Percentiles rank a stretch among this genome's conserved stretches.
These are phyloP conservation scores for Silene latifolia DNA, from an alignment of 148 eudicot species.

Conservation along the genomic window DNA sequence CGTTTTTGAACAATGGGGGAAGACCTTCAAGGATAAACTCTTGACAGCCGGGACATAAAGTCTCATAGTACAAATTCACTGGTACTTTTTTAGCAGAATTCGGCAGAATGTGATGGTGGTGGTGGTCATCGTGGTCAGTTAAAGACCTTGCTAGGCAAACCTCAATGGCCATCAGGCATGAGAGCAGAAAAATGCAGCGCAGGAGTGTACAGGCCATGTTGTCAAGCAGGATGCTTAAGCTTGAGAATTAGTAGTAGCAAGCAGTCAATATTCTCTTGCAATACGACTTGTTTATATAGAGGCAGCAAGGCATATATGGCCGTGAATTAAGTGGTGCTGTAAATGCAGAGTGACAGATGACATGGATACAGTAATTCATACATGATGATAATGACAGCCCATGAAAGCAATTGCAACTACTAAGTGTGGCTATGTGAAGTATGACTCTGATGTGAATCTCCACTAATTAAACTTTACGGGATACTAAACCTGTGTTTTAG, in stretches of 20 bases:
- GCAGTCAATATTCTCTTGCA: background rate
- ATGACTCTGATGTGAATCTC: background rate
- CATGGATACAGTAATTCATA: background rate
- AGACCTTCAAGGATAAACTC: constrained; percentile 44
- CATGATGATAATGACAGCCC: background rate
- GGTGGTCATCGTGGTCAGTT: background rate
- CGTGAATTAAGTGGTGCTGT: background rate
- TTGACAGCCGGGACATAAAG: constrained; percentile 51
- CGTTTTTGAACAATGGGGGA: constrained; percentile 37
- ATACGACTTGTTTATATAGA: background rate
- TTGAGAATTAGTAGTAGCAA: background rate
- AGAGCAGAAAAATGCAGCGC: constrained; percentile 16
- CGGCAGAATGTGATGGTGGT: background rate
- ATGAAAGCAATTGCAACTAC: background rate
- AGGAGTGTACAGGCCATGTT: constrained; percentile 11
- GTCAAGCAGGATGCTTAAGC: background rate
- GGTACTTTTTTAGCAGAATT: constrained; percentile 36
- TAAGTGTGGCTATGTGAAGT: background rate
- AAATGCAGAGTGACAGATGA: constrained; percentile 5
- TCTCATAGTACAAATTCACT: constrained; percentile 44
- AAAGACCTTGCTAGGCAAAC: constrained; percentile 8
- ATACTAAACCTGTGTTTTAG: background rate
- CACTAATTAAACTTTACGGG: background rate
- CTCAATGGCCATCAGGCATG: constrained; percentile 12
- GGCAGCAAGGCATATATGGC: no score